Evolutionary conservation across 495 filamentous ascomycete species (phyloP), one percentile per base, ranked within the genome.

Genomic region (Annulohypoxylon maeteangense): DNA sequence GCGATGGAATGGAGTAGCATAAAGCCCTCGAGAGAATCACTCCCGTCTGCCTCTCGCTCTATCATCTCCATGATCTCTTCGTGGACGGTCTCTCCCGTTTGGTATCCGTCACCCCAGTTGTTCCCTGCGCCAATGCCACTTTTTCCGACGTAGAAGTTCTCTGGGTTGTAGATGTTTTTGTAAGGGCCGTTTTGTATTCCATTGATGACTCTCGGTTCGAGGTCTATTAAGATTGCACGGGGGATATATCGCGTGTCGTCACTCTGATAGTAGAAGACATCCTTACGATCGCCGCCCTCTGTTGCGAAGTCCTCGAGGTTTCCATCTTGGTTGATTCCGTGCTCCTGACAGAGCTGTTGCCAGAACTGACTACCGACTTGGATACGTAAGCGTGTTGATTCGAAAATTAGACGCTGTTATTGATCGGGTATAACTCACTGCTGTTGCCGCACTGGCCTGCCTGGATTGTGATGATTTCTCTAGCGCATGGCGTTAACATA

Each of bases 21-120:
- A 81, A 99, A 99, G 12, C 95, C 95, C 89, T 99, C 95, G 22
- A 99, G 84, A 36, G 94, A 97, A 78, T 99, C 95, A 81, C 94
- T 98, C 20, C 95, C 95, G 80, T 99, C 95, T 16, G 95, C 95
- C 79, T 99, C 95, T 62, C 95, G 91, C 79, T 99, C 96, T 72
- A 99, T 98, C 94, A 99, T 99, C 78, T 99, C 95, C 85, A 98
- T 92, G 60, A 99, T 92, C 78, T 98, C 95, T 76, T 99, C 95
- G 70, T 97, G 92, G 18, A 99, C 93, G 29, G 83, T 83, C 77
- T 97, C 94, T 67, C 94, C 95, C n/a, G 91, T 90, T 45, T 93
- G 88, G 81, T 98, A 98, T 16, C 95, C 95, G 70, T 94, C 90
- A 64, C 92, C 95, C 95, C 95, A 99, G 79, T 98, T 98, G 79